Base-by-base conservation (phyloP, 305 asterid species). In the Solanum hybrid region DNA sequence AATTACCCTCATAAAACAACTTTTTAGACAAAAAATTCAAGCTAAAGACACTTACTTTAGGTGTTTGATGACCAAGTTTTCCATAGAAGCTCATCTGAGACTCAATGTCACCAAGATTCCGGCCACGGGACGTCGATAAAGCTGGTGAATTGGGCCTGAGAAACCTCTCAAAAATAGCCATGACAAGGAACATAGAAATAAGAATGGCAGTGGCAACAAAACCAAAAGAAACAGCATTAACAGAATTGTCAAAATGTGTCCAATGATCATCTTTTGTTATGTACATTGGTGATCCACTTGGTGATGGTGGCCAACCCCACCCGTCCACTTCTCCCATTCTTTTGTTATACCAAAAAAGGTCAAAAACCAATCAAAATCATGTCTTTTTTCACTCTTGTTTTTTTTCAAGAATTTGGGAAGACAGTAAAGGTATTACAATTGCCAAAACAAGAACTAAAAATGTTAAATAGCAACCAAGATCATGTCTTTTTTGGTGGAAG, bases 131-230 rank as follows among this genome's bases (percentile, higher is more conserved):
- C 73, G 85, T 85, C 71, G 91, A 36, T 4, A 56, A 13, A 36
- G 80, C 51, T 36, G 92, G 91, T 6, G 94, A 79, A 22, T 90
- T 90, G 22, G 92, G 88, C 26, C 93, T 81, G 4, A 95, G 93
- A 89, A 96, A 92, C 93, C 95, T 93, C 93, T 95, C 99, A 84
- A 95, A 95, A 5, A 96, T 94, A 40, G 99, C 98, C 98, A 96
- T 95, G 7, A 96, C 95, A 29, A 96, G 98, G 87, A 96, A 96
- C 98, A 96, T 96, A 32, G 98, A 96, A 42, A 96, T 94, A 31
- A 96, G 98, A 90, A 96, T 93, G 29, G 98, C 99, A 88, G 99
- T 96, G 76, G 99, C 99, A 1, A 96, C 97, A 90, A 95, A 95
- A 85, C 98, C 98, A 85, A 96, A 96, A 3, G 98, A 96, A 40